Evolutionary conservation across 2,329 filamentous ascomycete genomes (phyloP).

Genomic region (Bipolaris cookei): DNA sequence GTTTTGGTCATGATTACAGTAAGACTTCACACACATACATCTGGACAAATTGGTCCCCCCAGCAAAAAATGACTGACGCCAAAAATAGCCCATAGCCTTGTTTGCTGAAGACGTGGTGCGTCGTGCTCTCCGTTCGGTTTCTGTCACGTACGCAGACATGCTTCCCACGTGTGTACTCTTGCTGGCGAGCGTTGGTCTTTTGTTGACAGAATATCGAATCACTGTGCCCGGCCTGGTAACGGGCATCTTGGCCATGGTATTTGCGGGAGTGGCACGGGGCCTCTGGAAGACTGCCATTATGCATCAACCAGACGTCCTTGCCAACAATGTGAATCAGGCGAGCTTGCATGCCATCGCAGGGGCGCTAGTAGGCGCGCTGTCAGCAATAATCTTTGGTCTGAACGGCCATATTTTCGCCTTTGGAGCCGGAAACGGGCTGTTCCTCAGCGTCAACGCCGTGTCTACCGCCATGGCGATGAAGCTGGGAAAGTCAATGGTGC

Average conservation of each 20-base stretch:
- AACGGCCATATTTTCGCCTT: conserved; percentile 12
- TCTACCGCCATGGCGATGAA: conserved; percentile 20
- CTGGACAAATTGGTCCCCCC: no score
- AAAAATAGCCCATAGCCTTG: conserved; percentile 21
- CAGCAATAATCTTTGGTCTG: conserved; percentile 7
- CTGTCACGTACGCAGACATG: conserved; percentile 19
- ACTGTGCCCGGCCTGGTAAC: conserved; percentile 24
- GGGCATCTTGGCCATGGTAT: conserved; percentile 29
- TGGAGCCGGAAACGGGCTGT: conserved; percentile 10
- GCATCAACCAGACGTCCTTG: conserved; percentile 7
- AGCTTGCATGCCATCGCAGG: conserved; percentile 6
- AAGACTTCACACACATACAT: conserved; percentile 15
- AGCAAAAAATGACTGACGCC: conserved; percentile 1
- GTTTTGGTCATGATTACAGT: conserved; percentile 40
- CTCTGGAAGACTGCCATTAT: conserved; percentile 14
- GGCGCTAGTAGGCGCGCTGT: conserved; percentile 9
- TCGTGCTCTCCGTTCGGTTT: conserved; percentile 5
- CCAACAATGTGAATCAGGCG: not conserved
- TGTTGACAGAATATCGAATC: conserved; percentile 36
- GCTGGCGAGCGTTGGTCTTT: conserved; percentile 24
- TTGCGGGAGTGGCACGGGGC: conserved; percentile 26
- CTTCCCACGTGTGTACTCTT: conserved; percentile 17
- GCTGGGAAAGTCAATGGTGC: conserved; percentile 23
- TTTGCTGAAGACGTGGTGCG: conserved; percentile 22
- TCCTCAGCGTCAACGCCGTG: conserved; percentile 19